Base-by-base conservation (phyloP, 2,329 filamentous ascomycete species). In the Cytospora schulzeri region DNA sequence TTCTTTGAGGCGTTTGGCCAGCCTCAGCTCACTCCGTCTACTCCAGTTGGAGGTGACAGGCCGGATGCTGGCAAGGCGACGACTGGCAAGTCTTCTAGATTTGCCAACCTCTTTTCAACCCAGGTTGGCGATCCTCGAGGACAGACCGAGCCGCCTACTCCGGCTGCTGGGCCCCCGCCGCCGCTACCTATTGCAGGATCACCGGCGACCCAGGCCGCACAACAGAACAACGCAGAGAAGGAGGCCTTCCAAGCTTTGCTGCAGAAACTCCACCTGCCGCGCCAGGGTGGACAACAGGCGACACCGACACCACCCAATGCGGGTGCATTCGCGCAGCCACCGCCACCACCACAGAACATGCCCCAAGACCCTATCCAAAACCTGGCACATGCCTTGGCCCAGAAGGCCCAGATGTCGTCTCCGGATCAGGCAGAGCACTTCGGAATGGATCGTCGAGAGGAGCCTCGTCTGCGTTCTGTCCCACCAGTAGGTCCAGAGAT, bases 181-280 rank as follows among this genome's bases (percentile, higher is more conserved):
- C 60, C 35, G 5, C 22, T 24, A 17, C 58, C 55, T 6, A 55
- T 50, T 50, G 55, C 48, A 33, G 65, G 35, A 60, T 22, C 48
- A 52, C 15, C 31, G 22, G 54, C 62, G 22, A 14, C 55, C 31
- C 65, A 53, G 45, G 50, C 57, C 9, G 53, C 70, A 2, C 68
- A 72, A 3, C 69, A 73, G 9, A 77, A 81, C 7, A 87, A 88
- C 67, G 85, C 88, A 60, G 93, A 97, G 72, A 92, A 92, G 75
- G 90, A 93, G 74, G 93, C 92, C 1, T 97, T 97, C 76, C 87
- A 92, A 69, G 86, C 88, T 53, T 85, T 97, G 54, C 80, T 97
- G 41, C 86, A 91, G 70, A 96, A 97, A 83, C 85, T 97, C 50
- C 89, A 93, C 66, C 80, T 58, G n/a, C 62, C 65, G 8, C 62